phyloP scores from a whole-genome alignment of 2,329 filamentous ascomycete genomes.

The Colletotrichum phormii region DNA sequence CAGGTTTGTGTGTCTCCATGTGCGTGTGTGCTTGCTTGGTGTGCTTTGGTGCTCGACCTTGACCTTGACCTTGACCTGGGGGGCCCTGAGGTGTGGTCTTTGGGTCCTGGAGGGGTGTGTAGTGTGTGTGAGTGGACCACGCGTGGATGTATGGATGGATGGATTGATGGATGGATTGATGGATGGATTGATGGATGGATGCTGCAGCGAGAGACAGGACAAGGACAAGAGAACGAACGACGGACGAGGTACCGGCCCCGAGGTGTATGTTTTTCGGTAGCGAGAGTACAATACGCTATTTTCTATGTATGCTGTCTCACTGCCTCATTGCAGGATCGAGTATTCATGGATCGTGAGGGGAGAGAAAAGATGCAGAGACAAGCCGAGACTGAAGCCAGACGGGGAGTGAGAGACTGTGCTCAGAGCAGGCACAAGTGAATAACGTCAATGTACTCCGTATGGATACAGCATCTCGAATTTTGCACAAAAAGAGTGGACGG shows the following conservation, averaged over 20 bases:
- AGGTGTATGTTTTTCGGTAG: background rate
- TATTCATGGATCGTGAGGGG: background rate
- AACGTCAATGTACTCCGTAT: background rate
- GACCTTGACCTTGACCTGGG: conserved; percentile 9
- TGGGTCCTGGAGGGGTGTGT: background rate
- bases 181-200: background rate
- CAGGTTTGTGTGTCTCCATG: background rate
- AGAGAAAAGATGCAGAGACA: background rate
- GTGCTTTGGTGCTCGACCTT: background rate
- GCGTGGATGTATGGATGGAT: background rate
- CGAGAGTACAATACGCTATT: background rate
- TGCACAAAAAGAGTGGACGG: background rate
- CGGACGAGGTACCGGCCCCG: background rate
- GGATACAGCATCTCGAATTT: background rate
- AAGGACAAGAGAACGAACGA: conserved; percentile 1
- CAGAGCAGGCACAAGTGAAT: background rate
- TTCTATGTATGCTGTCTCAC: background rate
- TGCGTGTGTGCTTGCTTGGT: background rate
- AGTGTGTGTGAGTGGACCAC: background rate
- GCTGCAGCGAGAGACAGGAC: background rate
- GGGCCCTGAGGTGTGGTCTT: conserved; percentile 10
- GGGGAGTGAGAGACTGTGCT: background rate
- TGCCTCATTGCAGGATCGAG: background rate
- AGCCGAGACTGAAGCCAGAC: background rate
- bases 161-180: background rate